A percentile compares a stretch with the other conserved stretches of the same genome.
Evolutionary conservation across 768 basidiomycete species (phyloP).

Genomic region (Rhizopogon vinicolor): DNA sequence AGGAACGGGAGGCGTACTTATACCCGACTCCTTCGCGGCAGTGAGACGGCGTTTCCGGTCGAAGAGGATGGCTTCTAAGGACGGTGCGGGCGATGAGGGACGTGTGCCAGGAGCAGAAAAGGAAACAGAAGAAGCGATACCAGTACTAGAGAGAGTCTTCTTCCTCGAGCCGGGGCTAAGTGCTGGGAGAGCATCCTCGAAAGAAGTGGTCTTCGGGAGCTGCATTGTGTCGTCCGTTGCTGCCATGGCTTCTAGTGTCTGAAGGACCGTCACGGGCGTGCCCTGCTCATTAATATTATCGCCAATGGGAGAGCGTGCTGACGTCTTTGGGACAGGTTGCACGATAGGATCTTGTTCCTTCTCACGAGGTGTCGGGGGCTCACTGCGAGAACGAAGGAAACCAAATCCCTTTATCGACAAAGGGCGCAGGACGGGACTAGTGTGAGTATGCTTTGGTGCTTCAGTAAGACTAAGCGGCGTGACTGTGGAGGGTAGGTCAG

Average conservation of each 20-base stretch:
- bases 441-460: constrained; percentile 9
- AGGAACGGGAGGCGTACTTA: constrained; percentile 2
- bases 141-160: constrained; percentile 10
- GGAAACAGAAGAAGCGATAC: constrained; percentile 8
- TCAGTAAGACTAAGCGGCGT: not conserved
- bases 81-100: constrained; percentile 45
- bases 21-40: constrained; percentile 15
- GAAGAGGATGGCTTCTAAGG: constrained; percentile 62
- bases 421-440: constrained; percentile 31
- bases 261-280: not conserved
- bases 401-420: constrained; percentile 42
- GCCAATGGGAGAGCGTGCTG: not conserved
- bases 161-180: constrained; percentile 10
- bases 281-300: not conserved
- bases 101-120: constrained; percentile 20
- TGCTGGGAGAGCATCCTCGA: not conserved
- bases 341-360: constrained; percentile 4
- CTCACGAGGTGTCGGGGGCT: constrained; percentile 50
- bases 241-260: not conserved
- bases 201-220: not conserved
- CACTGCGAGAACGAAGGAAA: constrained; percentile 53
- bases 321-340: not conserved
- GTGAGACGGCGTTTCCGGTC: constrained; percentile 58
- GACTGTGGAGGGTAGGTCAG: constrained; percentile 5
- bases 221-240: not conserved